phyloP scores from a whole-genome alignment of 495 filamentous ascomycete genomes.

The Platismatia glauca region DNA sequence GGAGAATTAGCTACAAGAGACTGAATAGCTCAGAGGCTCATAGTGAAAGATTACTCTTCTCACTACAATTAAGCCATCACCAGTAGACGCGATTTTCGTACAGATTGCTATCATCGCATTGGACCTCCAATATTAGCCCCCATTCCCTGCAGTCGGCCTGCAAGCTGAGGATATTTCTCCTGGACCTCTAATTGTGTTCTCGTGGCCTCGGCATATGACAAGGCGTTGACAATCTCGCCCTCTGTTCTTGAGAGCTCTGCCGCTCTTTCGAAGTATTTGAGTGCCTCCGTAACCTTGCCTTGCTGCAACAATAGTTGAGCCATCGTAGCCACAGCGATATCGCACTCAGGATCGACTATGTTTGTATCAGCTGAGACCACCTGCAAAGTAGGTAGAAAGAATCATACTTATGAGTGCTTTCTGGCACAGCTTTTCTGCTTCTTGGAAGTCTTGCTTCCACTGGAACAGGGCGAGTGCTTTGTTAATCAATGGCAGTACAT shows the following conservation, averaged over 20 bases:
- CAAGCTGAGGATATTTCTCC: slow-evolving; percentile 95
- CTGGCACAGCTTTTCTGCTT: slow-evolving; percentile 92
- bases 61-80: neutral
- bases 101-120: slow-evolving; percentile 13
- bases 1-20: slow-evolving; percentile 16
- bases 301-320: slow-evolving; percentile 96
- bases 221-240: slow-evolving; percentile 88
- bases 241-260: slow-evolving; percentile 94
- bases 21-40: neutral
- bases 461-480: slow-evolving; percentile 96
- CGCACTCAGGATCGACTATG: slow-evolving; percentile 92
- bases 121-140: slow-evolving; percentile 38
- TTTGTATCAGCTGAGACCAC: slow-evolving; percentile 3
- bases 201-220: slow-evolving; percentile 96
- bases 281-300: slow-evolving; percentile 88
- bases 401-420: slow-evolving; percentile 90
- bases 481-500: slow-evolving; percentile 95
- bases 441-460: slow-evolving; percentile 91
- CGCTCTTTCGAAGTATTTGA: slow-evolving; percentile 94
- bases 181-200: slow-evolving; percentile 95
- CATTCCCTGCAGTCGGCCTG: slow-evolving; percentile 72
- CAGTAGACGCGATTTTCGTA: neutral
- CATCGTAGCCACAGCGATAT: slow-evolving; percentile 99
- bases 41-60: neutral
- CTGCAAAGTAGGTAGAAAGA: neutral